Conservation (phyloP, 2,329 filamentous ascomycete genomes). For the Hypoxylon sp. region DNA sequence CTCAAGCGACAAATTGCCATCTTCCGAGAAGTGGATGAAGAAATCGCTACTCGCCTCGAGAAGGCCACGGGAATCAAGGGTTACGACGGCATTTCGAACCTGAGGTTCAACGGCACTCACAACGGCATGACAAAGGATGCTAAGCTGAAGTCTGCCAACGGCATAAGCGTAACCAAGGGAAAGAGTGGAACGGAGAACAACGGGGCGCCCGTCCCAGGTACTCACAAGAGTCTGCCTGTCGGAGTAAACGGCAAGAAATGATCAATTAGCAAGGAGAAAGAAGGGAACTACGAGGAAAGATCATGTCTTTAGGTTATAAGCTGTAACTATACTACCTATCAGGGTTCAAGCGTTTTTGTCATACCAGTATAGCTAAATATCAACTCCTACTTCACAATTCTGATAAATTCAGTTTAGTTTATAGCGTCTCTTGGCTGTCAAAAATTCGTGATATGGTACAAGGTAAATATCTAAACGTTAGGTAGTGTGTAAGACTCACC, state of each 20-base stretch:
- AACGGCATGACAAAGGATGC: slow-evolving; percentile 64
- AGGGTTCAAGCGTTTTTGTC: too few relatives aligned
- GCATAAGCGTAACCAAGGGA: slow-evolving; percentile 49
- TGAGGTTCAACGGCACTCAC: slow-evolving; percentile 67
- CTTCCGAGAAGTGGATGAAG: slow-evolving; percentile 68
- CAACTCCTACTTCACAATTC: too few relatives aligned
- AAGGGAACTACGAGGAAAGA: too few relatives aligned
- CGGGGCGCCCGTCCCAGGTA: slow-evolving; percentile 56
- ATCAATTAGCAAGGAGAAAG: too few relatives aligned
- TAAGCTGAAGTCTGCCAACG: slow-evolving; percentile 59
- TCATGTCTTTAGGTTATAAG: too few relatives aligned
- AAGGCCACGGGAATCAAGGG: slow-evolving; percentile 69
- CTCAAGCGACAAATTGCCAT: slow-evolving; percentile 71
- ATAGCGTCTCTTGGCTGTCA: too few relatives aligned
- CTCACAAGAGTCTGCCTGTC: slow-evolving; percentile 45
- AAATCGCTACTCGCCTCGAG: slow-evolving; percentile 65
- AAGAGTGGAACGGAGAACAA: slow-evolving; percentile 51
- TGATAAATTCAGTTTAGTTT: too few relatives aligned
- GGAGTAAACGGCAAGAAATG: slow-evolving; percentile 17
- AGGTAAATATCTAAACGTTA: too few relatives aligned
- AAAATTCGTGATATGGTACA: too few relatives aligned
- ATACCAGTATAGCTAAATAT: too few relatives aligned
- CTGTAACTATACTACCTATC: too few relatives aligned
- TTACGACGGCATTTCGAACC: slow-evolving; percentile 61
- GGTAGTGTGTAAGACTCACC: too few relatives aligned